phyloP scores from a whole-genome alignment of 2,329 filamentous ascomycete genomes.

The Trichoderma harzianum region DNA sequence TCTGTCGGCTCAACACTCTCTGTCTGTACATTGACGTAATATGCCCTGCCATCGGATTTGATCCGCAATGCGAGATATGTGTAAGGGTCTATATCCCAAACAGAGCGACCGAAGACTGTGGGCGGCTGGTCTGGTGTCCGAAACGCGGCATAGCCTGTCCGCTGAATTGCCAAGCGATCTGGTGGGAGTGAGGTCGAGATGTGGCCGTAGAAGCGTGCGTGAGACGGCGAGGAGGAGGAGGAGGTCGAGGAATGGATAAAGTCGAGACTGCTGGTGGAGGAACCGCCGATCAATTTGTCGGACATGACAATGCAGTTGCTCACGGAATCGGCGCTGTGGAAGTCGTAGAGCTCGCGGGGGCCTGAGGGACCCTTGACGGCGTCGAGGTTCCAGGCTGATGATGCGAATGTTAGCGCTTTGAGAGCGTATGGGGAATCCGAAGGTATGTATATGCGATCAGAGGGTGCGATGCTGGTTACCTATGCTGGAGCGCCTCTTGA shows the following conservation, averaged over 20 bases:
- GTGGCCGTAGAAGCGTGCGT: slow-evolving; percentile 78
- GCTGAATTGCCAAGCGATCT: slow-evolving; percentile 68
- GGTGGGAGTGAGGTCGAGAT: slow-evolving; percentile 83
- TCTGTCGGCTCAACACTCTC: slow-evolving; percentile 93
- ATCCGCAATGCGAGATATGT: slow-evolving; percentile 81
- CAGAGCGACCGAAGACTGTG: slow-evolving; percentile 79
- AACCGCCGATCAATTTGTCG: slow-evolving; percentile 83
- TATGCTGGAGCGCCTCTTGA: slow-evolving; percentile 54
- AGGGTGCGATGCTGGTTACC: slow-evolving; percentile 35
- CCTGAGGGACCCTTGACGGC: slow-evolving; percentile 62
- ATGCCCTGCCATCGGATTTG: slow-evolving; percentile 86
- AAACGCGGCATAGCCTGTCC: slow-evolving; percentile 87
- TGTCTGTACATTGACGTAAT: slow-evolving; percentile 93
- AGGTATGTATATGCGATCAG: not conserved
- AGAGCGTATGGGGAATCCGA: not conserved
- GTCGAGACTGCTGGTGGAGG: slow-evolving; percentile 71
- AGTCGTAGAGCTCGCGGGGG: slow-evolving; percentile 63
- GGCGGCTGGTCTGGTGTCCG: slow-evolving; percentile 72
- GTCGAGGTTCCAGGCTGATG: slow-evolving; percentile 65
- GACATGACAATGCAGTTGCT: slow-evolving; percentile 72
- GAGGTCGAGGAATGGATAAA: slow-evolving; percentile 43
- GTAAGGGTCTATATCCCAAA: slow-evolving; percentile 91
- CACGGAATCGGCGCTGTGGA: slow-evolving; percentile 49
- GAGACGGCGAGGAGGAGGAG: slow-evolving; percentile 34
- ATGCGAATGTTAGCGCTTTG: not conserved